Conservation (phyloP, 495 filamentous ascomycete species). For the Daldinia decipiens region DNA sequence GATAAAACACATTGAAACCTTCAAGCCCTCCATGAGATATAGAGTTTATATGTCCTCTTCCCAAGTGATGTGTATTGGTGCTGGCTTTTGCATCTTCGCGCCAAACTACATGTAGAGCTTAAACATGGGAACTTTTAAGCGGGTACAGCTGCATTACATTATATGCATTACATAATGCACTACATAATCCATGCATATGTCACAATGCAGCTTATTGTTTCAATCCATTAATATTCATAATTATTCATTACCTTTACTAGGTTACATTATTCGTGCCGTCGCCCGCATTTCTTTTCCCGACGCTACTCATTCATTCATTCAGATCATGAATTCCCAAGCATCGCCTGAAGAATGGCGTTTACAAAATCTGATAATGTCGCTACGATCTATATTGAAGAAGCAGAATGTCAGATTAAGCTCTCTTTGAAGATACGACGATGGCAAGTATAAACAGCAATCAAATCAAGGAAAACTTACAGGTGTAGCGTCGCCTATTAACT, state of each 20-base stretch:
- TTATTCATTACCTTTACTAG: slow-evolving; percentile 44
- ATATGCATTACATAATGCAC: neutral
- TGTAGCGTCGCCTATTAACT: slow-evolving; percentile 62
- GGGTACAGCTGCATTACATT: too few species aligned
- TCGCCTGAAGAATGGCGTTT: slow-evolving; percentile 49
- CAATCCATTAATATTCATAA: slow-evolving; percentile 33
- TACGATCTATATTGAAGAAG: slow-evolving; percentile 42
- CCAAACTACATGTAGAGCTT: too few species aligned
- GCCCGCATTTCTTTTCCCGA: slow-evolving; percentile 14
- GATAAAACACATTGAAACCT: neutral
- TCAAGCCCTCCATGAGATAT: neutral
- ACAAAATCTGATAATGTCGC: slow-evolving; percentile 51
- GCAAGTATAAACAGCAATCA: neutral
- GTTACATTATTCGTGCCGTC: slow-evolving; percentile 41
- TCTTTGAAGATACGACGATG: slow-evolving; percentile 4
- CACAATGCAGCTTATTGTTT: neutral
- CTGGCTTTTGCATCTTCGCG: too few species aligned
- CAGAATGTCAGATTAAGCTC: slow-evolving; percentile 17
- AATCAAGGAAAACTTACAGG: slow-evolving; percentile 53
- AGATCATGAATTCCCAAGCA: slow-evolving; percentile 42
- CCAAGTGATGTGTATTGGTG: neutral
- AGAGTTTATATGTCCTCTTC: neutral
- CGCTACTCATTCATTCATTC: neutral
- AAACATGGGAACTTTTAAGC: too few species aligned
- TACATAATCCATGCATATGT: neutral